Conservation (phyloP, 495 filamentous ascomycete species). For the Bacidia rubella region DNA sequence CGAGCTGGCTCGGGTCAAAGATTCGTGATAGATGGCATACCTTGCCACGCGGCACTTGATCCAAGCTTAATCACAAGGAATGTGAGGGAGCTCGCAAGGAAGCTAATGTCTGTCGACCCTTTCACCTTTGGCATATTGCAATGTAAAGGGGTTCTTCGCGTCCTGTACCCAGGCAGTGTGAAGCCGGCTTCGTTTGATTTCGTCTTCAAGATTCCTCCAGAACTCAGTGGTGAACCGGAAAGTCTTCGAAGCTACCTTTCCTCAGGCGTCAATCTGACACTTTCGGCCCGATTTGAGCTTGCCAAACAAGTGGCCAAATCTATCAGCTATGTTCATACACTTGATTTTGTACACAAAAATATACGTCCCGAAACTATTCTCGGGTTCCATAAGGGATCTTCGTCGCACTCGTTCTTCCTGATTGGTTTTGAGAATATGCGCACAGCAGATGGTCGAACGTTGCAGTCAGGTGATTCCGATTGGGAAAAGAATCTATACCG, state of each 20-base stretch:
- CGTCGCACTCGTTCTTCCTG: conserved; percentile 25
- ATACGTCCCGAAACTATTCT: conserved; percentile 41
- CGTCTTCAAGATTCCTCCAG: conserved; percentile 14
- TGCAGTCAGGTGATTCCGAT: conserved; percentile 25
- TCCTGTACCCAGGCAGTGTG: neutral
- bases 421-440: conserved; percentile 40
- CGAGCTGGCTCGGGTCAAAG: conserved; percentile 8
- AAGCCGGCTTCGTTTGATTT: conserved; percentile 4
- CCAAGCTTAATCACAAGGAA: conserved; percentile 19
- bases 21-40: conserved; percentile 10
- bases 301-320: conserved; percentile 32
- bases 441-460: conserved; percentile 25
- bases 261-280: conserved; percentile 7
- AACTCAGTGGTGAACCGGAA: conserved; percentile 4
- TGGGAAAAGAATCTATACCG: conserved; percentile 42
- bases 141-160: conserved; percentile 28
- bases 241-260: conserved; percentile 18
- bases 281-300: conserved; percentile 25
- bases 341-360: conserved; percentile 44
- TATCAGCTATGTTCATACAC: conserved; percentile 37
- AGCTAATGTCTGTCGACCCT: conserved; percentile 27
- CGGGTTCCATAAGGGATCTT: conserved; percentile 22
- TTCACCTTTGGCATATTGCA: conserved; percentile 33
- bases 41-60: neutral
- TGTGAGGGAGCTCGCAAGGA: conserved; percentile 28